Evolutionary conservation across 2,329 filamentous ascomycete species (phyloP).

Genomic region (Hymenoscyphus infarciens): DNA sequence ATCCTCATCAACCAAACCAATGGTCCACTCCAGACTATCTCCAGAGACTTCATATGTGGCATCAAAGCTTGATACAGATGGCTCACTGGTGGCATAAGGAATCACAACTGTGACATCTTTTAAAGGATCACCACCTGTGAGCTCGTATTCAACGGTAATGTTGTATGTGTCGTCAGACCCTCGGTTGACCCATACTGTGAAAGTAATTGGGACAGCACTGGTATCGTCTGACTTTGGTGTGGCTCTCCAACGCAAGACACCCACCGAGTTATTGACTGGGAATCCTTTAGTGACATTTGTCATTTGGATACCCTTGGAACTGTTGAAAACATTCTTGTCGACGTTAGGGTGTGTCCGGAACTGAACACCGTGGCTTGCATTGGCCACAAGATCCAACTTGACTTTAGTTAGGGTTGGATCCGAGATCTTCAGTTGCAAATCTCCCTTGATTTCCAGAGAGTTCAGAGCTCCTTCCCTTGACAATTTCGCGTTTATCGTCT

Average conservation of each 20-base stretch:
- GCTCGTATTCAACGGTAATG: conserved; percentile 93
- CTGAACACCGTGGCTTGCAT: conserved; percentile 77
- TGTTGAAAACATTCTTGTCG: conserved; percentile 82
- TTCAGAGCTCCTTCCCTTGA: conserved; percentile 84
- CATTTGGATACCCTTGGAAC: conserved; percentile 80
- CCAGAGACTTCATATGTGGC: conserved; percentile 91
- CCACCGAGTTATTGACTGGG: conserved; percentile 89
- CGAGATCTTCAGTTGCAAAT: conserved; percentile 84
- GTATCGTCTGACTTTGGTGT: conserved; percentile 76
- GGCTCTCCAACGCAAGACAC: conserved; percentile 88
- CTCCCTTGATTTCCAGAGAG: conserved; percentile 84
- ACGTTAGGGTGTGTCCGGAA: conserved; percentile 97
- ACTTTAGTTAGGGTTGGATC: conserved; percentile 88
- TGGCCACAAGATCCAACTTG: conserved; percentile 75
- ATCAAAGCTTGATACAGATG: conserved; percentile 87
- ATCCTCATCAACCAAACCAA: conserved; percentile 78
- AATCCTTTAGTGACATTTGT: conserved; percentile 85
- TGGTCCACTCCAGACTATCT: conserved; percentile 89
- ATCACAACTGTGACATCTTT: conserved; percentile 85
- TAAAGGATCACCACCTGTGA: conserved; percentile 74
- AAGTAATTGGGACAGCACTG: conserved; percentile 83
- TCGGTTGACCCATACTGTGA: conserved; percentile 97
- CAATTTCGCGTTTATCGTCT: conserved; percentile 85
- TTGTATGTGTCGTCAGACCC: conserved; percentile 76
- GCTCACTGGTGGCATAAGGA: conserved; percentile 81